These are phyloP conservation scores for Bacidia rubella DNA, from an alignment of 495 filamentous ascomycete genomes.

Conservation along the genomic window DNA sequence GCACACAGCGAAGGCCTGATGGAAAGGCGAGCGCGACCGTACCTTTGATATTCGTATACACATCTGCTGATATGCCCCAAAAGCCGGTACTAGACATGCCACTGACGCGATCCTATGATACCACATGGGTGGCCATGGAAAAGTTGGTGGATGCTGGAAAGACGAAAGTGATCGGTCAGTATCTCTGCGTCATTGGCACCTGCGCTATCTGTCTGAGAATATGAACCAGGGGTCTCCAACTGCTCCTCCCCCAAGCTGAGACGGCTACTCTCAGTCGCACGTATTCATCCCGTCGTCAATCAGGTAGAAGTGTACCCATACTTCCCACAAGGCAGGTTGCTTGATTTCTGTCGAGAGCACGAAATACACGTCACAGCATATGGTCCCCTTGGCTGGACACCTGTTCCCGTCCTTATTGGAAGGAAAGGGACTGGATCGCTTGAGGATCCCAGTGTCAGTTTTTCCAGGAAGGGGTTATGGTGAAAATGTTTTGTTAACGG, in stretches of 20 bases:
- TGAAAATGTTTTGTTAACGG: too few species aligned
- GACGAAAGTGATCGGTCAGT: neutral
- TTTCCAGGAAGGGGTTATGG: too few species aligned
- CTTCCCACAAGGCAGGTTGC: neutral
- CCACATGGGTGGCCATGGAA: neutral
- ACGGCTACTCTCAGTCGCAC: neutral
- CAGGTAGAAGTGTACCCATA: neutral
- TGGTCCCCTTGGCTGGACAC: neutral
- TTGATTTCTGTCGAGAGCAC: neutral
- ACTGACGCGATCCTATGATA: neutral
- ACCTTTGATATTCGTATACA: too few species aligned
- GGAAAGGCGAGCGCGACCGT: too few species aligned
- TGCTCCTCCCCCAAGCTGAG: neutral
- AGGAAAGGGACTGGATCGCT: neutral
- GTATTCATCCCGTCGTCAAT: neutral
- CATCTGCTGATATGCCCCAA: neutral
- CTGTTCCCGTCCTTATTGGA: neutral
- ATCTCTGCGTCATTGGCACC: too few species aligned
- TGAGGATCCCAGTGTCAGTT: too few species aligned
- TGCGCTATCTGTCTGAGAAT: neutral
- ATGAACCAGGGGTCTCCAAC: neutral
- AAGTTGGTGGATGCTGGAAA: neutral
- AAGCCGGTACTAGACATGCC: neutral
- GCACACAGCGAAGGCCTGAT: too few species aligned
- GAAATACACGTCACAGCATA: neutral